Conservation (phyloP, 441 rosid species). For the Eutrema salsugineum region DNA sequence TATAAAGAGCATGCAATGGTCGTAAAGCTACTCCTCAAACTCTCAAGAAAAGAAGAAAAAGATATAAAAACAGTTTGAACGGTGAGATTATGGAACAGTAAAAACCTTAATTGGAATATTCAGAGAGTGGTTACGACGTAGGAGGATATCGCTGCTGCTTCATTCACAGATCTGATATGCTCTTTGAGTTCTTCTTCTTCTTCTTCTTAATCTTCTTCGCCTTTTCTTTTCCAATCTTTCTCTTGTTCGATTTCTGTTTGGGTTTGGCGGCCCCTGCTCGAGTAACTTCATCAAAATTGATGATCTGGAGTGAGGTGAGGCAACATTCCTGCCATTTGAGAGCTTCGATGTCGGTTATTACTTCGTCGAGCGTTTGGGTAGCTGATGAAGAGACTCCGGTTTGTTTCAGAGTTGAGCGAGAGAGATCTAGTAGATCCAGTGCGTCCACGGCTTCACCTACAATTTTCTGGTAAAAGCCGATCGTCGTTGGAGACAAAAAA, state of each 20-base stretch:
- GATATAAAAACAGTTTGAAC: not conserved
- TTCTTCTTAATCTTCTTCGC: not conserved
- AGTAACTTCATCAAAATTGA: constrained; percentile 18
- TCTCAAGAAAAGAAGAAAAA: not conserved
- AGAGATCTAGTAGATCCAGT: constrained; percentile 50
- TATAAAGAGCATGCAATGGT: not conserved
- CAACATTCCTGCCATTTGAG: constrained; percentile 71
- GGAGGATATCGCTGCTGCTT: not conserved
- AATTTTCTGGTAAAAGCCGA: constrained; percentile 31
- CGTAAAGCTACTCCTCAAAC: not conserved
- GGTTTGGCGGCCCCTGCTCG: not conserved
- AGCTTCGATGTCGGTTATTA: constrained; percentile 41
- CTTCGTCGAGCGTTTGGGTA: constrained; percentile 36
- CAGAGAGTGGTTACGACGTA: not conserved
- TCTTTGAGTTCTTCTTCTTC: not conserved
- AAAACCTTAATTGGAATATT: not conserved
- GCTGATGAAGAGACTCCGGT: constrained; percentile 18
- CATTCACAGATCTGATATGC: not conserved
- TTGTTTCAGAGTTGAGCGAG: constrained; percentile 63
- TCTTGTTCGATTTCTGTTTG: constrained; percentile 5
- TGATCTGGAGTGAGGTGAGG: constrained; percentile 45
- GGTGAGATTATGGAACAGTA: not conserved
- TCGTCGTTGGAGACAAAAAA: not conserved
- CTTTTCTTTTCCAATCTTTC: not conserved
- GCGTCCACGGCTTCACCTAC: constrained; percentile 42